Percentiles rank a stretch among this genome's conserved stretches.
phyloP scores from a whole-genome alignment of 345 rosid genomes.

The Mercurialis annua region DNA sequence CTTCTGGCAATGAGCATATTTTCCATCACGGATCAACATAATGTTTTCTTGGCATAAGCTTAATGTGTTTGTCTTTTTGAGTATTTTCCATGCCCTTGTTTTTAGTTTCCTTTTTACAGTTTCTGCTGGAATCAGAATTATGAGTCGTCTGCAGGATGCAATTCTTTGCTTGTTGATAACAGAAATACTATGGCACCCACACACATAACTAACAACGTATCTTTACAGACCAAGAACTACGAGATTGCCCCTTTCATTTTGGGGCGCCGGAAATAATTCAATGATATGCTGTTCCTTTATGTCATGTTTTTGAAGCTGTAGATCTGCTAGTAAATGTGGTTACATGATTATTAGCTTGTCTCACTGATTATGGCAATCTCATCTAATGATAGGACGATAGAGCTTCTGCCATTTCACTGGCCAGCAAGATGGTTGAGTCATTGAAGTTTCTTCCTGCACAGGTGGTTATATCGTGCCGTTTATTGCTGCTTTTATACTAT shows the following conservation, averaged over 20 bases:
- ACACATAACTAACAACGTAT: background rate
- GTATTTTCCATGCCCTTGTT: too few relatives aligned
- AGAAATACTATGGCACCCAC: background rate
- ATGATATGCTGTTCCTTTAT: background rate
- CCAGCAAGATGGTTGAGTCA: conserved; percentile 82
- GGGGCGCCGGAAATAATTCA: too few relatives aligned
- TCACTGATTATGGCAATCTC: conserved; percentile 7
- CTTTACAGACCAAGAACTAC: too few relatives aligned
- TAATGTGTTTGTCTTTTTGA: background rate
- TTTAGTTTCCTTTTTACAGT: background rate
- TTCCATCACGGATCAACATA: background rate
- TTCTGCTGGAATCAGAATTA: background rate
- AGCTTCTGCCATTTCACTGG: conserved; percentile 73
- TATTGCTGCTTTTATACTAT: background rate
- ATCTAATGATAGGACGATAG: conserved; percentile 62
- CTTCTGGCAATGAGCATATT: background rate
- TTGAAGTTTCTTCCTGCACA: conserved; percentile 78
- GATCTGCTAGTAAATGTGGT: background rate
- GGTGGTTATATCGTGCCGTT: conserved; percentile 41
- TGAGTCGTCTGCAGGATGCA: background rate
- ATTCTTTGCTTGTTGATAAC: background rate
- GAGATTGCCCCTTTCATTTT: too few relatives aligned
- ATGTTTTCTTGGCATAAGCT: background rate
- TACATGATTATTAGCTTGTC: background rate
- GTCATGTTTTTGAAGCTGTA: background rate